A percentile compares a stretch with the other conserved stretches of the same genome.
Evolutionary conservation across 805 yeast genomes (phyloP).

Genomic region (Alloascoidea africana): DNA sequence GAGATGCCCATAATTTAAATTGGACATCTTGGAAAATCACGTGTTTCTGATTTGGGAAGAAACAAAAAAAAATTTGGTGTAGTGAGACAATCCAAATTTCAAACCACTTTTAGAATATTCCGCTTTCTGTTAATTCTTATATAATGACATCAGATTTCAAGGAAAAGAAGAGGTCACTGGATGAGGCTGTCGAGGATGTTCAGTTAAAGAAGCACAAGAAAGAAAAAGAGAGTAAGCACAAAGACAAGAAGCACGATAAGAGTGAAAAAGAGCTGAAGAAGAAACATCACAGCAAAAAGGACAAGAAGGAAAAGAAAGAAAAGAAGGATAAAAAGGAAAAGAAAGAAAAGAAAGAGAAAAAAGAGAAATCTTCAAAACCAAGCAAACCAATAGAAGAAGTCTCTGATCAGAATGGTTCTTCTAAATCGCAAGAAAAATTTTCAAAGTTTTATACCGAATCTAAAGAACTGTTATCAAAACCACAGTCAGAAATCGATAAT

Average conservation of each 20-base stretch:
- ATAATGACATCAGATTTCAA: constrained; percentile 3
- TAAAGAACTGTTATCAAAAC: constrained; percentile 2
- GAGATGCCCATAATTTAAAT: too few species aligned
- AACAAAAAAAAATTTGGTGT: too few species aligned
- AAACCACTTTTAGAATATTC: too few species aligned
- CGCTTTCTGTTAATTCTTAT: too few species aligned
- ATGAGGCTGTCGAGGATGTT: too few species aligned
- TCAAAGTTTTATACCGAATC: constrained; percentile 6
- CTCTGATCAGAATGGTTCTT: constrained; percentile 2
- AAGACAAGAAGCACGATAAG: constrained; percentile 12
- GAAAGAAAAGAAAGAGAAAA: constrained; percentile 13
- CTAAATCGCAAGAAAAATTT: constrained; percentile 10
- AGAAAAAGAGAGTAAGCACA: constrained; percentile 6
- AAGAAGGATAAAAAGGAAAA: constrained; percentile 23
- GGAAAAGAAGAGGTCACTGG: constrained; percentile 5
- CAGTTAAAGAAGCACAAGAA: constrained; percentile 10
- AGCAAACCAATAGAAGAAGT: constrained; percentile 16
- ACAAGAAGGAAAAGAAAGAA: constrained; percentile 19
- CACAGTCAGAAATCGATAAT: constrained; percentile 31
- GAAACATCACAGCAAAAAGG: constrained; percentile 13
- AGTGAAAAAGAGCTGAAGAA: constrained; percentile 13
- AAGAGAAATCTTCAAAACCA: constrained; percentile 19
- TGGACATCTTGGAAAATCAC: too few species aligned
- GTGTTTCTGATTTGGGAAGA: too few species aligned
- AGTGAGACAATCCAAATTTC: too few species aligned